Percentiles rank a stretch among this genome's conserved stretches.
Conservation (phyloP, 2,329 filamentous ascomycete genomes). For the Lasiodiplodia citricola region DNA sequence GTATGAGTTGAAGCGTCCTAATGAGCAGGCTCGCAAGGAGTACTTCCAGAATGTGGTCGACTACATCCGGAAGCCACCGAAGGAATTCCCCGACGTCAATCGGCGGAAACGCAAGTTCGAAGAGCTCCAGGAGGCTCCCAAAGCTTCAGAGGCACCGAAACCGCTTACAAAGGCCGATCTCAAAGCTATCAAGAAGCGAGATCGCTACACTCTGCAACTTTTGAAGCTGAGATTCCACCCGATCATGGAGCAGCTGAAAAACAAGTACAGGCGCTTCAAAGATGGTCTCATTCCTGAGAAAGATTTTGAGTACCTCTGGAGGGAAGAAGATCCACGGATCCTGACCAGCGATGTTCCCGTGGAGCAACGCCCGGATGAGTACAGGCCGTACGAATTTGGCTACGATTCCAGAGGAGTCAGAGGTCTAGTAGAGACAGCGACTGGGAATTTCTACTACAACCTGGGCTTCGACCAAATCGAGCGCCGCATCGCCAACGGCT, state of each 20-base stretch:
- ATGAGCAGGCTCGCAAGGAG: constrained; percentile 69
- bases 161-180: constrained; percentile 75
- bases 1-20: constrained; percentile 71
- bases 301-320: constrained; percentile 80
- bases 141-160: constrained; percentile 59
- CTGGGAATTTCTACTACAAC: constrained; percentile 91
- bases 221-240: constrained; percentile 90
- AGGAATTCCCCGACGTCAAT: constrained; percentile 84
- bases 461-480: constrained; percentile 92
- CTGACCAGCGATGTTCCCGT: constrained; percentile 65
- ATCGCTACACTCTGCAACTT: constrained; percentile 81
- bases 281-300: constrained; percentile 72
- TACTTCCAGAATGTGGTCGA: constrained; percentile 79
- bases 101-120: constrained; percentile 87
- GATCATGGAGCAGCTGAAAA: constrained; percentile 96
- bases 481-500: constrained; percentile 94
- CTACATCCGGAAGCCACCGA: constrained; percentile 78
- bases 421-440: constrained; percentile 75
- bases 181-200: constrained; percentile 78
- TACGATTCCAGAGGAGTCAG: constrained; percentile 79
- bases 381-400: constrained; percentile 77
- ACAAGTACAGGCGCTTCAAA: constrained; percentile 84
- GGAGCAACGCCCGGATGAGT: constrained; percentile 55
- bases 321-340: constrained; percentile 76
- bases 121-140: constrained; percentile 71